phyloP scores from a whole-genome alignment of 1,139 yeast genomes.

The Wickerhamomyces sp. region DNA sequence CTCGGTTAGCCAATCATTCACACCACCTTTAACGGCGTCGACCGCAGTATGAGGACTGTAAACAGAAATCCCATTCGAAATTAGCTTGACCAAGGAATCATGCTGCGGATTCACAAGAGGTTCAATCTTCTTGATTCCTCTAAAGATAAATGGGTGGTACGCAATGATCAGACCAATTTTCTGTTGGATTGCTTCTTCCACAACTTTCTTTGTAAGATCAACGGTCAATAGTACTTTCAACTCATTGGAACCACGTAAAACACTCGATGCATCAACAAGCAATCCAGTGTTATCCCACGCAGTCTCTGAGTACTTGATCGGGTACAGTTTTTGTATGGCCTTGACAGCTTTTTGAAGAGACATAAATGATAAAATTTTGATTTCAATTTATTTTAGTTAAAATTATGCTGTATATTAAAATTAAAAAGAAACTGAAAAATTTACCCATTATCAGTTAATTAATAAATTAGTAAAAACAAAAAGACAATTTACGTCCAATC shows the following conservation, averaged over 20 bases:
- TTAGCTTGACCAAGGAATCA: conserved; percentile 62
- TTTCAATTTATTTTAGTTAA: background rate
- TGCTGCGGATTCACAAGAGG: conserved; percentile 70
- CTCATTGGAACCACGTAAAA: conserved; percentile 17
- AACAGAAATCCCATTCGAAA: conserved; percentile 75
- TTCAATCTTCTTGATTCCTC: conserved; percentile 77
- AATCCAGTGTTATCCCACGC: conserved; percentile 61
- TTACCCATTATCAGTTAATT: no score
- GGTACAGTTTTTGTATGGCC: conserved; percentile 66
- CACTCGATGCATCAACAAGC: conserved; percentile 54
- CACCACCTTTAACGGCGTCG: conserved; percentile 89
- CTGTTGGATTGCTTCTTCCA: conserved; percentile 69
- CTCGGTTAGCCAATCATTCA: conserved; percentile 83
- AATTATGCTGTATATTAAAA: background rate
- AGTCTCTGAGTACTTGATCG: conserved; percentile 66
- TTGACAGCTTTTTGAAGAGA: conserved; percentile 36
- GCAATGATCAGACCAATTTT: conserved; percentile 62
- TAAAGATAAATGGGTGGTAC: conserved; percentile 92
- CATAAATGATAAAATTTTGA: background rate
- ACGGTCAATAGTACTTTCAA: conserved; percentile 63
- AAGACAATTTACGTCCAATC: no score
- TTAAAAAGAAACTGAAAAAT: no score
- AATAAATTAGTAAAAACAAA: no score
- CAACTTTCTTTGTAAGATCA: conserved; percentile 81
- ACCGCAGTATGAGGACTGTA: conserved; percentile 96